These are phyloP conservation scores for Picochlorum sp. DNA, from an alignment of 139 green algal species.

Conservation along the genomic window DNA sequence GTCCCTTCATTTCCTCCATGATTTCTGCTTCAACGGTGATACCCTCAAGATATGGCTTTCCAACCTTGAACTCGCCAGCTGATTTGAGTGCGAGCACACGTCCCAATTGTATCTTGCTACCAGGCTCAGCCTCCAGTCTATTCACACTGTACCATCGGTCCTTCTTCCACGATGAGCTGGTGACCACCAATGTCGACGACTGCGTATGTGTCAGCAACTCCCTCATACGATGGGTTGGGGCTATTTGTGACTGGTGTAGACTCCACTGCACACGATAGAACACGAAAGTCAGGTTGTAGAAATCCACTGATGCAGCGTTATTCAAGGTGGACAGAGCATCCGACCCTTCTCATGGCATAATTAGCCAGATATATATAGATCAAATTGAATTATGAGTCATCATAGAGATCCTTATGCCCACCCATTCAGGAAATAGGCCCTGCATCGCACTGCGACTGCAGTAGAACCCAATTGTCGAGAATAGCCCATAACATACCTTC, in stretches of 20 bases:
- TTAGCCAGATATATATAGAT: too few species aligned
- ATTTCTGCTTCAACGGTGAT: conserved; percentile 78
- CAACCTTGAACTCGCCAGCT: conserved; percentile 66
- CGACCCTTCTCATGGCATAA: too few species aligned
- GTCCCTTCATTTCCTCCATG: conserved; percentile 78
- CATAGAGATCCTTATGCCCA: too few species aligned
- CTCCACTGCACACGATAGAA: neutral
- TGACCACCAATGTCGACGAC: conserved; percentile 80
- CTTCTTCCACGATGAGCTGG: conserved; percentile 89
- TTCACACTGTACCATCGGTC: conserved; percentile 88
- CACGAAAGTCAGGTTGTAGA: neutral
- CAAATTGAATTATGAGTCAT: too few species aligned
- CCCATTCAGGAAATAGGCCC: too few species aligned
- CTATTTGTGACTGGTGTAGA: conserved; percentile 5
- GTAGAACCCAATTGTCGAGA: neutral
- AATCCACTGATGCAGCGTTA: neutral
- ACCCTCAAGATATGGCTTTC: conserved; percentile 78
- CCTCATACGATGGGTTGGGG: conserved; percentile 16
- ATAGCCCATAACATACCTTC: neutral
- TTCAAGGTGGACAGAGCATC: too few species aligned
- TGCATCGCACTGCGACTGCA: too few species aligned
- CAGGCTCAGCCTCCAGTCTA: conserved; percentile 57
- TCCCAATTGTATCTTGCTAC: conserved; percentile 74
- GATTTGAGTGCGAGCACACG: conserved; percentile 81
- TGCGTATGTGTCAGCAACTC: conserved; percentile 59